Evolutionary conservation across 192 early-diverging fungal species (phyloP), one percentile per base, ranked within the genome.

Genomic region (Entophlyctis luteolus): DNA sequence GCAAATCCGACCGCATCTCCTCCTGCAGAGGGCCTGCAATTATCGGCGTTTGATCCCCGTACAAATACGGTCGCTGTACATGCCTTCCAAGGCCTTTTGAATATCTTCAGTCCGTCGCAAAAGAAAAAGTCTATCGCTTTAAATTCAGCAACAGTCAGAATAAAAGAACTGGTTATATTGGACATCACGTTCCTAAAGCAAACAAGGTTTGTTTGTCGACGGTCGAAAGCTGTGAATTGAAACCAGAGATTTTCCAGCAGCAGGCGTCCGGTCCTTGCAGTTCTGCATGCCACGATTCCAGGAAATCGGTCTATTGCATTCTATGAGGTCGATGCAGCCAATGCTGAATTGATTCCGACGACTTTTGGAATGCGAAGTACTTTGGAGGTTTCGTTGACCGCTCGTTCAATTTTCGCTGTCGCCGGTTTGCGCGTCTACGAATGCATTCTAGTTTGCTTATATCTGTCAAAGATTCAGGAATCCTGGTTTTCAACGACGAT

Each of bases 201-300:
- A 35, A 35, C 25, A 2, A n/a, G 2, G 33, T 16, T 16, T 23
- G 1, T 14, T 20, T 53, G 29, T 16, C 12, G 0, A 20, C 14
- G 14, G 18, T 53, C 25, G 14, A 28, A 53, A 16, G 25, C 2
- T 0, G 22, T 53, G 25, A 53, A 27, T 12, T 28, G 29, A 20
- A 1, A 12, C 25, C 23, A 12, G 22, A 10, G 50, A 20, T 20
- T 53, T 20, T 3, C 23, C 25, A 16, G 50, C 4, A 53, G 50
- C 23, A 53, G 23, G 33, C 33, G 36, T 31, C 67, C 67, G 0
- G 2, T 67, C 32, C 50, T 79, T 33, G 85, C 77, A 2, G 73
- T 91, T 10, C 68, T 91, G 1, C 82, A 86, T 47, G 75, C 82
- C 55, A 87, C 89, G 29, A 66, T 67, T 42, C 79, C 84, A 31